Conservation (phyloP, 1,284 basidiomycete genomes). For the Trametes hirsuta region DNA sequence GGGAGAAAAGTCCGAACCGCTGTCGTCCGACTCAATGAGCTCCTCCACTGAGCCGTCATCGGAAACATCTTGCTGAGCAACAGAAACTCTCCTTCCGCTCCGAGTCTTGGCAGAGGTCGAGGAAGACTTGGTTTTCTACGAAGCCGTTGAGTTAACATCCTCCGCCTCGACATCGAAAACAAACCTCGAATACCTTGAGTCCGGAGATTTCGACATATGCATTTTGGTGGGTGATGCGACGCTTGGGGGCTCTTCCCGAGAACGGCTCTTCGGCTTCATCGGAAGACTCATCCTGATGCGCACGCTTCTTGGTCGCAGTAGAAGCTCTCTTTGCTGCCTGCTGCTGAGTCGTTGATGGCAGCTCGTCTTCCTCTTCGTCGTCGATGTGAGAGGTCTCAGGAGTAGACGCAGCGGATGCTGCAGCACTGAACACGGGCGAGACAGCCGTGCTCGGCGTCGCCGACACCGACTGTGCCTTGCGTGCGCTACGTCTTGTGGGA, state of each 20-base stretch:
- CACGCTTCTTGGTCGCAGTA: slow-evolving; percentile 34
- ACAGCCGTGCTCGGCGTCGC: slow-evolving; percentile 38
- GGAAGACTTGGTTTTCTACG: not conserved
- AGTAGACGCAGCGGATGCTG: slow-evolving; percentile 42
- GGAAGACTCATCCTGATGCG: slow-evolving; percentile 31
- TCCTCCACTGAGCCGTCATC: slow-evolving; percentile 41
- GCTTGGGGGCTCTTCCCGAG: slow-evolving; percentile 41
- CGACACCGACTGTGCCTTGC: slow-evolving; percentile 28
- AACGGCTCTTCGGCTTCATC: slow-evolving; percentile 25
- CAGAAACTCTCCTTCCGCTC: slow-evolving; percentile 7
- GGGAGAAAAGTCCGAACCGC: slow-evolving; percentile 60
- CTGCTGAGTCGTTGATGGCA: slow-evolving; percentile 12
- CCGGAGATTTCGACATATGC: slow-evolving; percentile 51
- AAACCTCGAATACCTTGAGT: slow-evolving; percentile 38
- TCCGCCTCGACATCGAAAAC: not conserved
- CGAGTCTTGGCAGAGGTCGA: not conserved
- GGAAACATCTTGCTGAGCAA: slow-evolving; percentile 36
- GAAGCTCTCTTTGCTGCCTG: slow-evolving; percentile 19
- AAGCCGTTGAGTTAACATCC: not conserved
- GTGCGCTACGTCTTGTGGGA: slow-evolving; percentile 29
- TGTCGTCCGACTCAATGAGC: slow-evolving; percentile 53
- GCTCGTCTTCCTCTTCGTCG: slow-evolving; percentile 23
- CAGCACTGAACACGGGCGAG: slow-evolving; percentile 50
- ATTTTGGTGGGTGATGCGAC: slow-evolving; percentile 42
- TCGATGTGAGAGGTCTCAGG: slow-evolving; percentile 47